A percentile compares a stretch with the other conserved stretches of the same genome.
Conservation (phyloP, 2,329 filamentous ascomycete genomes). For the Fusarium torulosum region DNA sequence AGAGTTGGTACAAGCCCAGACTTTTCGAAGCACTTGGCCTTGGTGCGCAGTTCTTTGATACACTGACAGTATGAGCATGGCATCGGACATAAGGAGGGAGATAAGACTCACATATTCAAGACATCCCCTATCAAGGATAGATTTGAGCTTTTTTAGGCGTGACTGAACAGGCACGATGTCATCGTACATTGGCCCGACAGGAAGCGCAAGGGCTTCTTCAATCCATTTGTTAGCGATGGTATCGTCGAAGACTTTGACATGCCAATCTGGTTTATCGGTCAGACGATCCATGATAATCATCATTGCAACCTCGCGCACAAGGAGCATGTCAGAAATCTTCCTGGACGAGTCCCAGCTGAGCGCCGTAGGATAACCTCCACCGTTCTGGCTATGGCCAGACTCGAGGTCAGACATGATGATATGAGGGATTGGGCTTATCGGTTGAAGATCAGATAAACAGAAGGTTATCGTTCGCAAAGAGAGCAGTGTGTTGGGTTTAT, state of each 20-base stretch:
- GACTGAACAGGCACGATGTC: slow-evolving; percentile 13
- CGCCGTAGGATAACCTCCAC: not conserved
- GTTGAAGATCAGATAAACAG: not conserved
- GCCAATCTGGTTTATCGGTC: slow-evolving; percentile 47
- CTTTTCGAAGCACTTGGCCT: slow-evolving; percentile 57
- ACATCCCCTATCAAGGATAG: slow-evolving; percentile 28
- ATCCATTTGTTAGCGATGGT: slow-evolving; percentile 20
- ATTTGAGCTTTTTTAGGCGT: slow-evolving; percentile 3
- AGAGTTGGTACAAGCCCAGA: slow-evolving; percentile 53
- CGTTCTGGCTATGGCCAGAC: not conserved
- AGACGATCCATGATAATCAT: slow-evolving; percentile 47
- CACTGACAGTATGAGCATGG: slow-evolving; percentile 19
- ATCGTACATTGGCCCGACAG: slow-evolving; percentile 4
- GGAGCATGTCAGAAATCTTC: slow-evolving; percentile 15
- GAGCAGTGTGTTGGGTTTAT: not conserved
- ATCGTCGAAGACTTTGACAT: slow-evolving; percentile 41
- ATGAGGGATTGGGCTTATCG: not conserved
- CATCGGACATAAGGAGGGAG: rapidly evolving
- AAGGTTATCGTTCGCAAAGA: not conserved
- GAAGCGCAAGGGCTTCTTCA: slow-evolving; percentile 31
- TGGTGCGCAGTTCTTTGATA: slow-evolving; percentile 59
- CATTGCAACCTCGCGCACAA: slow-evolving; percentile 43
- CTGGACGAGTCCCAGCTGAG: not conserved
- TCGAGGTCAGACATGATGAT: not conserved
- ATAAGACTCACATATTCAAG: slow-evolving; percentile 30